Conservation (phyloP, 257 asterid genomes). For the Linaria vulgaris region DNA sequence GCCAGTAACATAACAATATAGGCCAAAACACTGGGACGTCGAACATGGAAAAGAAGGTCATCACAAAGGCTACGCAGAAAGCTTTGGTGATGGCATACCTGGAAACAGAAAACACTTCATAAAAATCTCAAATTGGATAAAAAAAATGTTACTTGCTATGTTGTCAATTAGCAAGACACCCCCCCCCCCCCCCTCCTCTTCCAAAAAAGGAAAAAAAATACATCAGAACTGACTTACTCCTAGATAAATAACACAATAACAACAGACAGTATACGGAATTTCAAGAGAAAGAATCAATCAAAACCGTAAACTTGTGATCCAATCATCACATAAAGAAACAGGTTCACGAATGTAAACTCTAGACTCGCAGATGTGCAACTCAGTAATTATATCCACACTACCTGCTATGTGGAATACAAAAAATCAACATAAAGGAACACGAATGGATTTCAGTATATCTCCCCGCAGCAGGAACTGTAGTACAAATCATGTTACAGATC, state of each 20-base stretch:
- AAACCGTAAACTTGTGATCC: neutral
- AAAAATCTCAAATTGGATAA: neutral
- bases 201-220: neutral
- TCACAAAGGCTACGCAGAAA: constrained; percentile 51
- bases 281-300: neutral
- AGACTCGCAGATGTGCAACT: no score
- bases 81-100: constrained; percentile 74
- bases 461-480: neutral
- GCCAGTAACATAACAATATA: constrained; percentile 57
- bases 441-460: neutral
- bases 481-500: neutral
- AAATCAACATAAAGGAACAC: neutral
- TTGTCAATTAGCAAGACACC: neutral
- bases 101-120: constrained; percentile 9
- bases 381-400: neutral
- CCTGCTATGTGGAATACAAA: neutral
- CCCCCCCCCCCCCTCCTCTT: no score
- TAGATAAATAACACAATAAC: neutral
- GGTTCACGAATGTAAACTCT: no score
- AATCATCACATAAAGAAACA: neutral
- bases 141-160: neutral
- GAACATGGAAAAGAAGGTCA: constrained; percentile 64
- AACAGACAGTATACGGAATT: neutral
- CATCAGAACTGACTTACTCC: neutral
- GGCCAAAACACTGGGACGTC: constrained; percentile 82